Base-by-base conservation (phyloP, 208 protist species). In the Leishmania mexicana region DNA sequence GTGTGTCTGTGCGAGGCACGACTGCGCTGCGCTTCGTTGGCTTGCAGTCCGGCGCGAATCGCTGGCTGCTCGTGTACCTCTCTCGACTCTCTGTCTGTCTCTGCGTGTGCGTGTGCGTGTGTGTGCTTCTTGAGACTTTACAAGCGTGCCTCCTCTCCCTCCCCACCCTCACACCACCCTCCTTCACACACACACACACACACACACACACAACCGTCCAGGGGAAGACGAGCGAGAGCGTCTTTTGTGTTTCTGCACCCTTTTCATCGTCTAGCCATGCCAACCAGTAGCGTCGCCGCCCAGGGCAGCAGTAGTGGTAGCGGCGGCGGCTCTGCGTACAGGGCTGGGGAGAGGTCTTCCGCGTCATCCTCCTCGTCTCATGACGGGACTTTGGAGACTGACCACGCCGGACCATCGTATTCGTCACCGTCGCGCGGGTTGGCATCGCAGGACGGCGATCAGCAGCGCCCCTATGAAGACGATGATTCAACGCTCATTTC, bases 401-500 rank as follows among this genome's bases (percentile, higher is more conserved):
- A 57, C 6, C 42, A 54, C 45, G 8, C 70, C 21, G 45, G 70
- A 11, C 19, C 65, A 75, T 75, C 81, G 7, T 57, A 5, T 10
- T 58, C 75, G 6, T 24, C 75, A 5, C 11, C 42, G 75, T 68
- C 81, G 45, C 53, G 64, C 31, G 54, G 4, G n/a, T 57, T 57
- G 45, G 15, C 15, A 1, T 76, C 75, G 65, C 28, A 49, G 6
- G 53, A 75, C 74, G 51, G 57, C 19, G 57, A 57, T 2, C 53
- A 38, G 24, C 45, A 65, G 31, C 71, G 24, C 28, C 71, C 40
- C 28, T 75, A 83, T 31, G 51, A 77, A 7, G 77, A 60, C 40
- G 83, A 81, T 19, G 70, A 38, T 38, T 80, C 68, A 21, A 81
- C 64, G 17, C 57, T 81, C 62, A 86, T 96, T 57, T 94, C 93